Percentiles rank a stretch among this genome's conserved stretches.
phyloP scores from a whole-genome alignment of 2,329 filamentous ascomycete species.

The Aspergillus sp. region DNA sequence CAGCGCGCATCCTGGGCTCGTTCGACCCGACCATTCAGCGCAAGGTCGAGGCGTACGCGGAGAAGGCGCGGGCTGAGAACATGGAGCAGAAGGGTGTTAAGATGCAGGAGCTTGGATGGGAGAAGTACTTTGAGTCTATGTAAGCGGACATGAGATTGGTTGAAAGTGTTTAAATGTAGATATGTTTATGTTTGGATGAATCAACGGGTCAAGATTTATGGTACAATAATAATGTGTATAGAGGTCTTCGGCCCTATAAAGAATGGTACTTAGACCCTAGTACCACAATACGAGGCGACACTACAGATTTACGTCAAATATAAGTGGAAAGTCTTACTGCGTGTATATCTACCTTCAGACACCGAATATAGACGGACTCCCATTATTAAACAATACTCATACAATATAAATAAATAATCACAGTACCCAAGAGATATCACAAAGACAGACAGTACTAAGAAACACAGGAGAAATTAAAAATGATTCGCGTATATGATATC shows the following conservation, averaged over 20 bases:
- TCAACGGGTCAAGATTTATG: no score
- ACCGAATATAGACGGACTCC: background rate
- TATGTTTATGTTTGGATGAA: background rate
- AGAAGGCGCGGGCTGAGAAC: constrained; percentile 36
- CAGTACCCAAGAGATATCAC: background rate
- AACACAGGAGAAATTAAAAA: constrained; percentile 1
- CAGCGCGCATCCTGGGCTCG: constrained; percentile 59
- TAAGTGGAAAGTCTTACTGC: background rate
- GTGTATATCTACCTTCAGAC: background rate
- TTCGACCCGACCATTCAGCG: constrained; percentile 35
- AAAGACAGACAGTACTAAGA: background rate
- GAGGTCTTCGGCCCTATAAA: no score
- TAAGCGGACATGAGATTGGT: constrained; percentile 8
- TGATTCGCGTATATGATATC: constrained; percentile 4
- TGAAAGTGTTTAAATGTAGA: background rate
- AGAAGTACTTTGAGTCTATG: constrained; percentile 42
- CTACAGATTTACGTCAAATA: background rate
- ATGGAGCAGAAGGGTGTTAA: constrained; percentile 38
- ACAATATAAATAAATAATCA: constrained; percentile 1
- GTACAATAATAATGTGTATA: background rate
- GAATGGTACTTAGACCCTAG: no score
- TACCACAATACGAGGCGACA: background rate
- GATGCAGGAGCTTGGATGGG: constrained; percentile 38
- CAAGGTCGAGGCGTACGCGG: constrained; percentile 39
- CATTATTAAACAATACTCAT: background rate